phyloP scores from a whole-genome alignment of 768 basidiomycete genomes.

The Mycena indigotica region DNA sequence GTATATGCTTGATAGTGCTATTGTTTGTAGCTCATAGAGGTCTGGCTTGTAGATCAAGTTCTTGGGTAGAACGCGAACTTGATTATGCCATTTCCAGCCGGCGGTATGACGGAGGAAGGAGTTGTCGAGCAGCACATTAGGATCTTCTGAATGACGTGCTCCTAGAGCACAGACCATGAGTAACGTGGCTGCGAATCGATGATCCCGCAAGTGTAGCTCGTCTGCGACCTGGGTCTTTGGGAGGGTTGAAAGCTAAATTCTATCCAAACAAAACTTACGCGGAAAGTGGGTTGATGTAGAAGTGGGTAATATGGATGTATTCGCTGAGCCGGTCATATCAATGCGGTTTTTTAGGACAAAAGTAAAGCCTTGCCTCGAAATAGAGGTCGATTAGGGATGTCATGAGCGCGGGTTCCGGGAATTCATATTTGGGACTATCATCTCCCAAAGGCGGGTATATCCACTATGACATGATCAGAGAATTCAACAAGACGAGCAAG shows the following conservation, averaged over 20 bases:
- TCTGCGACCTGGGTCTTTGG: constrained; percentile 46
- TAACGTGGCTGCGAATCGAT: constrained; percentile 43
- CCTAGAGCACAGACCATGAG: constrained; percentile 50
- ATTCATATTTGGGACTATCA: constrained; percentile 36
- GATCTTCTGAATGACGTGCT: constrained; percentile 60
- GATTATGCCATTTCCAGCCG: constrained; percentile 22
- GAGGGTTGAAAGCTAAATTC: no score
- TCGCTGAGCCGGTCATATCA: no score
- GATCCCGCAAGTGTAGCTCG: constrained; percentile 53
- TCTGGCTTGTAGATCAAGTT: constrained; percentile 12
- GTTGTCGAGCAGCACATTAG: constrained; percentile 45
- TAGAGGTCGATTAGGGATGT: constrained; percentile 59
- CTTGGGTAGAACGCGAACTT: constrained; percentile 29
- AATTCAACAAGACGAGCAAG: not conserved
- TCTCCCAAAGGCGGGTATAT: constrained; percentile 17
- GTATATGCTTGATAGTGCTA: constrained; percentile 39
- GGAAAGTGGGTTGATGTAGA: constrained; percentile 72
- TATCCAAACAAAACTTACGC: not conserved
- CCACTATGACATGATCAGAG: not conserved
- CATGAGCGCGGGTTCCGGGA: constrained; percentile 58
- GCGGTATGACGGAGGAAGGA: not conserved
- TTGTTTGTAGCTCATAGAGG: constrained; percentile 17
- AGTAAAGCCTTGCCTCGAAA: constrained; percentile 31
- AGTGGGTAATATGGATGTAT: constrained; percentile 62
- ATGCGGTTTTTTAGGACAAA: not conserved